These are phyloP conservation scores for Poteriospumella lacustris DNA, from an alignment of 108 stramenopile genomes.

Conservation along the genomic window DNA sequence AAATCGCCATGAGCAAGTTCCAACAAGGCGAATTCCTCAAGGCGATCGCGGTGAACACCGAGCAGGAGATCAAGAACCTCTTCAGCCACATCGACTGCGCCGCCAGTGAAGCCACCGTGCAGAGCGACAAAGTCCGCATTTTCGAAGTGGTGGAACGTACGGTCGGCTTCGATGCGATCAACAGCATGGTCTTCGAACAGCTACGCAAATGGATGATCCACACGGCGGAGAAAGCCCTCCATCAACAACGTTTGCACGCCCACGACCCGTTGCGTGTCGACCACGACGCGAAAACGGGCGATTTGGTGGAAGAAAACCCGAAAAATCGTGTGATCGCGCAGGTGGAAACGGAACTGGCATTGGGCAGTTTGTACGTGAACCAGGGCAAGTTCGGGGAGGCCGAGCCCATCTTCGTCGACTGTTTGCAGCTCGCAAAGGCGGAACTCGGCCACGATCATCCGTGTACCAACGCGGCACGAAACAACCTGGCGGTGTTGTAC, in stretches of 20 bases:
- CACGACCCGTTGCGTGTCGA: neutral
- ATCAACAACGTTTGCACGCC: neutral
- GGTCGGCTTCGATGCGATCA: conserved; percentile 2
- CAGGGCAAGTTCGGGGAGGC: neutral
- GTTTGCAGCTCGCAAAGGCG: neutral
- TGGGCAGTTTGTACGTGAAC: neutral
- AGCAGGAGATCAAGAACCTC: no score
- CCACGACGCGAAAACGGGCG: neutral
- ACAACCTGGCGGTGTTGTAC: neutral
- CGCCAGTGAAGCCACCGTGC: no score
- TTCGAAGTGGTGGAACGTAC: neutral
- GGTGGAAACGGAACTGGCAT: neutral
- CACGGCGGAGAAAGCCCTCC: neutral
- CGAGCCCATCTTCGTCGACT: neutral
- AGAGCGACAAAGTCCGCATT: neutral
- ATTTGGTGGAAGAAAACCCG: neutral
- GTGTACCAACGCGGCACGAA: neutral
- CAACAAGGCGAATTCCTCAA: neutral
- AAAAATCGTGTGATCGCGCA: neutral
- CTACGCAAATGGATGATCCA: conserved; percentile 17
- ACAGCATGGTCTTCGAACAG: conserved; percentile 12
- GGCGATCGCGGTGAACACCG: neutral
- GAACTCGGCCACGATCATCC: conserved; percentile 15
- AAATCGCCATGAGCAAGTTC: neutral
- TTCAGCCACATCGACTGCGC: no score